Percentiles rank a stretch among this genome's conserved stretches.
phyloP scores from a whole-genome alignment of 2,329 filamentous ascomycete genomes.

The Fusarium marasasianum region DNA sequence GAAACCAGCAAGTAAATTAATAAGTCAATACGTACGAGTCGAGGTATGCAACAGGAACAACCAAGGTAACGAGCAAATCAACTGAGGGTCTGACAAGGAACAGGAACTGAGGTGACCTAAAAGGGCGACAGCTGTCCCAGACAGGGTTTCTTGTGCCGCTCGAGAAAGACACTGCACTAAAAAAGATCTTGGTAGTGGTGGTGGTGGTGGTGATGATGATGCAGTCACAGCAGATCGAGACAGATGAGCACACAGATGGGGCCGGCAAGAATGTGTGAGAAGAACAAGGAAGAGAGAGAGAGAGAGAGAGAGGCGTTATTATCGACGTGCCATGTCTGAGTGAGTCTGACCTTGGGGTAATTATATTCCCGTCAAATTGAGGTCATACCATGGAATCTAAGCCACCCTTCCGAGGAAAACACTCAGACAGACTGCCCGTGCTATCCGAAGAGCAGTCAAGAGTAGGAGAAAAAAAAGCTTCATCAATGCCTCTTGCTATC shows the following conservation, averaged over 20 bases:
- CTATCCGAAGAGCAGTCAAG: conserved; percentile 4
- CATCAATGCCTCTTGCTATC: not conserved
- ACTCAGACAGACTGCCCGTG: not conserved
- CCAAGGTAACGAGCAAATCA: not conserved
- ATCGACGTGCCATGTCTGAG: conserved; percentile 2
- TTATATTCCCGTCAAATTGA: conserved; percentile 16
- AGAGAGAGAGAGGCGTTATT: not conserved
- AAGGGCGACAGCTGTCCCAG: conserved; percentile 5
- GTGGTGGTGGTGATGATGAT: not conserved
- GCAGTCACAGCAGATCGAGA: conserved; percentile 11
- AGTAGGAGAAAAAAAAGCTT: not conserved
- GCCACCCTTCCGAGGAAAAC: conserved; percentile 1
- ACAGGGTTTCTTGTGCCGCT: conserved; percentile 30
- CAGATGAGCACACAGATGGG: not conserved
- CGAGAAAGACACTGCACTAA: not conserved
- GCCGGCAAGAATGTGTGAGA: not conserved
- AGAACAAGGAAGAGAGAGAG: not conserved
- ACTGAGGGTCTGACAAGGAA: conserved; percentile 3
- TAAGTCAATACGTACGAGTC: conserved; percentile 4
- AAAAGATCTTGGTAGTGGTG: not conserved
- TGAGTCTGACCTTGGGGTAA: conserved; percentile 5
- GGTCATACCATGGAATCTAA: conserved; percentile 5
- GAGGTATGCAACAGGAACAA: conserved; percentile 3
- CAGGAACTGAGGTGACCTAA: conserved; percentile 12
- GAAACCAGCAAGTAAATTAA: conserved; percentile 5